Conservation (phyloP, 169 alveolate species). For the Eimeria falciformis region DNA sequence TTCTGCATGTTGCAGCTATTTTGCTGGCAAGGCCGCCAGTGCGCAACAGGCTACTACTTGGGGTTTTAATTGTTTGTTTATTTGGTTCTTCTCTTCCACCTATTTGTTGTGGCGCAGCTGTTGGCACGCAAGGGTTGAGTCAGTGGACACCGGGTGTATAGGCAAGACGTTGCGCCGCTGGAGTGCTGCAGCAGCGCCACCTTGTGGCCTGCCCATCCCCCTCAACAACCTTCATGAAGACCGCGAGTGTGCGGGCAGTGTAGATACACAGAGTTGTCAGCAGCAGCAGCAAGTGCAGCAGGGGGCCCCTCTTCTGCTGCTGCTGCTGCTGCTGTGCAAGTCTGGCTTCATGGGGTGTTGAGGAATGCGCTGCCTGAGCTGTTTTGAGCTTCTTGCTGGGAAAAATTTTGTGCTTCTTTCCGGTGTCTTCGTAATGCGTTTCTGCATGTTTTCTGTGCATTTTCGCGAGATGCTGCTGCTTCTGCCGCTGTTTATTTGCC, state of each 20-base stretch:
- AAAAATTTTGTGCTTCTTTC: background rate
- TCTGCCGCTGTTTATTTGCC: conserved; percentile 58
- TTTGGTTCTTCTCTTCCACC: background rate
- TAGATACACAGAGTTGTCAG: conserved; percentile 47
- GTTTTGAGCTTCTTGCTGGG: background rate
- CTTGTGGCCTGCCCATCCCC: too few relatives aligned
- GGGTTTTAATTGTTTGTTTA: background rate
- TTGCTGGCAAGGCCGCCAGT: background rate
- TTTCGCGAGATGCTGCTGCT: background rate
- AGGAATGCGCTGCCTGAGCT: conserved; percentile 33
- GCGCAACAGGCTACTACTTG: background rate
- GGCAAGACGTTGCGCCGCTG: background rate
- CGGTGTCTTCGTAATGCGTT: conserved; percentile 15
- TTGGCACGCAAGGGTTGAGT: conserved; percentile 61
- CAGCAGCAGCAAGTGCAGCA: conserved; percentile 45
- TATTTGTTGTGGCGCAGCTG: conserved; percentile 8
- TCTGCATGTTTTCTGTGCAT: background rate
- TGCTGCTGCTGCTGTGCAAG: conserved; percentile 38
- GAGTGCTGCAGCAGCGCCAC: conserved; percentile 28
- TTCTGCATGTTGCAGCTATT: background rate
- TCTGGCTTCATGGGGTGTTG: conserved; percentile 6
- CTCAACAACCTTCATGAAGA: too few relatives aligned
- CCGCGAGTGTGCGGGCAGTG: conserved; percentile 13
- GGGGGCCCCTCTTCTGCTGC: background rate
- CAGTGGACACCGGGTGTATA: conserved; percentile 9